phyloP scores from a whole-genome alignment of 2,329 filamentous ascomycete genomes.

The Phyllosticta paracitricarpa region DNA sequence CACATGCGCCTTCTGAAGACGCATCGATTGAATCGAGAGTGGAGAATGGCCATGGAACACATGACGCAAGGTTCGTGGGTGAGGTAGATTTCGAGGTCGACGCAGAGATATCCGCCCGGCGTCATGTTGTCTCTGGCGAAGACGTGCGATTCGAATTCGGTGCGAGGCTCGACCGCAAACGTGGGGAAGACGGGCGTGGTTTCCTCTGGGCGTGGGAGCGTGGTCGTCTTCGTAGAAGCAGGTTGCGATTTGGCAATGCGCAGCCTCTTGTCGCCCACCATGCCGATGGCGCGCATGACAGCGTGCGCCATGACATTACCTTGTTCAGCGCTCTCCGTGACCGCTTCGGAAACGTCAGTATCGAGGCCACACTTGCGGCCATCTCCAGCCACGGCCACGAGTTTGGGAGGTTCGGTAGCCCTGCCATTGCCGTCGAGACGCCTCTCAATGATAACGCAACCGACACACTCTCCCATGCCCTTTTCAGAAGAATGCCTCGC shows the following conservation, averaged over 20 bases:
- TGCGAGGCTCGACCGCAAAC: conserved; percentile 59
- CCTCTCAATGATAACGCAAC: conserved; percentile 64
- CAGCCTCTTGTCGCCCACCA: conserved; percentile 56
- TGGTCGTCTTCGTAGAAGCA: neutral
- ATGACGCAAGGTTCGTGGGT: conserved; percentile 95
- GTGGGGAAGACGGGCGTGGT: conserved; percentile 37
- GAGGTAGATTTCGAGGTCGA: conserved; percentile 84
- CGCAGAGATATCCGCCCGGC: conserved; percentile 82
- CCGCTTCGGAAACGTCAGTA: neutral
- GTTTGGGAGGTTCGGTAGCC: conserved; percentile 33
- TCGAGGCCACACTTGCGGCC: conserved; percentile 51
- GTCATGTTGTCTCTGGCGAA: conserved; percentile 45
- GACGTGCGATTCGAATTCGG: conserved; percentile 53
- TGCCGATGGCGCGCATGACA: conserved; percentile 68
- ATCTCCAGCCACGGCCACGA: conserved; percentile 68
- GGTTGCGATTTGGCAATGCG: conserved; percentile 16
- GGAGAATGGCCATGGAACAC: conserved; percentile 92
- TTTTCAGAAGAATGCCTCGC: conserved; percentile 48
- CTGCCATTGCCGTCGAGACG: conserved; percentile 16
- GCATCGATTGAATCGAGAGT: conserved; percentile 82
- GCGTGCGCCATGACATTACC: conserved; percentile 73
- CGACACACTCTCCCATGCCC: conserved; percentile 57
- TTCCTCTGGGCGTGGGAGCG: conserved; percentile 21
- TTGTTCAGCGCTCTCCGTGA: conserved; percentile 22
- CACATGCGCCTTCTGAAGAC: conserved; percentile 73